Conservation (phyloP, 257 asterid genomes). For the Salvia splendens region DNA sequence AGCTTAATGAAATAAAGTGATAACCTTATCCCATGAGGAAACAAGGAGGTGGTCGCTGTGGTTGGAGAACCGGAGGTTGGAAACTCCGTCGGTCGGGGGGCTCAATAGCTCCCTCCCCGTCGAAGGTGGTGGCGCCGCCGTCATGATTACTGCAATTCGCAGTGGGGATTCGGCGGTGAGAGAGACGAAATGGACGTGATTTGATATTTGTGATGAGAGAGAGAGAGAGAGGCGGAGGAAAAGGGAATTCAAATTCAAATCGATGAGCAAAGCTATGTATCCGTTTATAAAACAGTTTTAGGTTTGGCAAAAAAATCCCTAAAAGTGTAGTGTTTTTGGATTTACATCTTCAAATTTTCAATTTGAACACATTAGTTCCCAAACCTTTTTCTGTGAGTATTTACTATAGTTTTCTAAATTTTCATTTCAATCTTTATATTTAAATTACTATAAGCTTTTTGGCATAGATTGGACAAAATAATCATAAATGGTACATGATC, state of each 20-base stretch:
- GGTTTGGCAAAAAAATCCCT: slow-evolving; percentile 3
- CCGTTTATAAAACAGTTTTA: slow-evolving; percentile 18
- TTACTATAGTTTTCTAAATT: too few relatives aligned
- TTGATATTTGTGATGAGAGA: slow-evolving; percentile 2
- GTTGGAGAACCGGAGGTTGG: slow-evolving; percentile 83
- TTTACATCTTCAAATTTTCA: too few relatives aligned
- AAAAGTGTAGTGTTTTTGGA: too few relatives aligned
- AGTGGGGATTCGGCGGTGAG: slow-evolving; percentile 21
- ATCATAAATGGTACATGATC: too few relatives aligned
- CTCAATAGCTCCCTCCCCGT: slow-evolving; percentile 57
- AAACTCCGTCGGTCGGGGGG: slow-evolving; percentile 78
- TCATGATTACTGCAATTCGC: slow-evolving; percentile 41
- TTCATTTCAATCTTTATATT: too few relatives aligned
- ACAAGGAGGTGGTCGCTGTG: slow-evolving; percentile 82
- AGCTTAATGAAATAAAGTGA: not conserved
- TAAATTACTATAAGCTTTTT: too few relatives aligned
- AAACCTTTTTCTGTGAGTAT: too few relatives aligned
- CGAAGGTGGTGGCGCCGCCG: slow-evolving; percentile 55
- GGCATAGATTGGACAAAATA: too few relatives aligned
- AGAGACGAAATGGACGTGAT: not conserved
- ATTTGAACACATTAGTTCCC: not conserved
- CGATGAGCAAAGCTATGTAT: not conserved
- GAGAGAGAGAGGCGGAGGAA: not conserved
- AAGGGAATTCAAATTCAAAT: slow-evolving; percentile 35
- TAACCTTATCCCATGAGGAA: slow-evolving; percentile 91